Evolutionary conservation across 768 basidiomycete genomes (phyloP), one percentile per base, ranked within the genome.

Genomic region (Austroboletus eburneus): DNA sequence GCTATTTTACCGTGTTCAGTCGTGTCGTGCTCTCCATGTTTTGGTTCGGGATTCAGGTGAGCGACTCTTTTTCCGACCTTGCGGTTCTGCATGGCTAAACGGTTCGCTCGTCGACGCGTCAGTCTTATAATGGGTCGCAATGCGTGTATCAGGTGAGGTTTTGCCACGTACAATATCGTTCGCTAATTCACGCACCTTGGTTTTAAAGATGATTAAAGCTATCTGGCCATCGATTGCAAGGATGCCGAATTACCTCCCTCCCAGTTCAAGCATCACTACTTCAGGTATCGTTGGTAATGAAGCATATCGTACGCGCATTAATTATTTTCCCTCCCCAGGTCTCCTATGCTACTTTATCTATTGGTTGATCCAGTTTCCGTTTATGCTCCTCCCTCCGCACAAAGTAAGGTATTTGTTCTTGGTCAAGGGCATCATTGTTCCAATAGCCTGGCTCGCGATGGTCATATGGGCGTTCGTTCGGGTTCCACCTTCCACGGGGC

Each of bases 1-100:
- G 86, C 59, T 91, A 91, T 67, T 91, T 91, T 64, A 81, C 79
- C 48, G 85, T 93, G 38, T 62, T 91, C 48, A 88, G 85, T 54
- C 79, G 89, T 18, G 76, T 82, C 36, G 68, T 89, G 17, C 76
- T 92, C 20, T 74, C 85, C 30, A 78, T 90, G 75, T 87, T 91
- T 63, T 92, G 90, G 87, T 87, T 87, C 49, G 81, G 80, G 6
- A 76, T 87, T 16, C 85, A 85, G 72, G 82, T 80, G 18, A 54
- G 45, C 53, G n/a, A 51, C n/a, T n/a, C n/a, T n/a, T n/a, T 37
- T 29, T 46, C 34, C 3, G 39, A 16, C 8, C 20, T 8, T 9
- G 12, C 17, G 24, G 9, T 37, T n/a, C n/a, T n/a, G n/a, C n/a
- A n/a, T n/a, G n/a, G n/a, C n/a, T n/a, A n/a, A n/a, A n/a, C n/a